phyloP scores from a whole-genome alignment of 257 asterid species.

The Capsicum baccatum region DNA sequence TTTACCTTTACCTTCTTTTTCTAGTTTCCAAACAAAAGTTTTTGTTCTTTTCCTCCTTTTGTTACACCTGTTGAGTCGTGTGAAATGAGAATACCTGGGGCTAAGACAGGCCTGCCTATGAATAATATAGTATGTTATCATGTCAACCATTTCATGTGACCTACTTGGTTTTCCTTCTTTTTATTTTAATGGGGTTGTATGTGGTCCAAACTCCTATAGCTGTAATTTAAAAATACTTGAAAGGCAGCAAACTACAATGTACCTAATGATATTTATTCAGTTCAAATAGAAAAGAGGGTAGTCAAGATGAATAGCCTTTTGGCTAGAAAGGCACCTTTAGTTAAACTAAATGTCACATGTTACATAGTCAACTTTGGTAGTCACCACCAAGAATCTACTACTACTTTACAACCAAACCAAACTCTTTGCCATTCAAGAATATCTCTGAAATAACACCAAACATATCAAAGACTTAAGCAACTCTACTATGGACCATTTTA shows the following conservation, averaged over 20 bases:
- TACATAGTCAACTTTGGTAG: conserved; percentile 24
- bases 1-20: not conserved
- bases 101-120: conserved; percentile 42
- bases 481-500: conserved; percentile 26
- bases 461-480: conserved; percentile 21
- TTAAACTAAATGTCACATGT: not conserved
- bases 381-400: conserved; percentile 27
- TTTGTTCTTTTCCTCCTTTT: not conserved
- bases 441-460: conserved; percentile 21
- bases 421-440: conserved; percentile 26
- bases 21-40: not conserved
- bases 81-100: conserved; percentile 47
- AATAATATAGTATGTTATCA: conserved; percentile 39
- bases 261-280: conserved; percentile 10
- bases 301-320: not conserved
- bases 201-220: conserved; percentile 15
- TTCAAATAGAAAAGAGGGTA: not conserved
- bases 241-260: conserved; percentile 10
- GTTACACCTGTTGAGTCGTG: conserved; percentile 45
- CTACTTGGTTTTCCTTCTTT: conserved; percentile 38
- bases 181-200: not conserved
- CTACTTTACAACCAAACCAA: conserved; percentile 29
- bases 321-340: not conserved
- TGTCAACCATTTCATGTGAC: conserved; percentile 34
- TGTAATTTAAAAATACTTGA: not conserved